A percentile compares a stretch with the other conserved stretches of the same genome.
These are phyloP conservation scores for Yueomyces sp. DNA, from an alignment of 1,139 yeast genomes.

Conservation along the genomic window DNA sequence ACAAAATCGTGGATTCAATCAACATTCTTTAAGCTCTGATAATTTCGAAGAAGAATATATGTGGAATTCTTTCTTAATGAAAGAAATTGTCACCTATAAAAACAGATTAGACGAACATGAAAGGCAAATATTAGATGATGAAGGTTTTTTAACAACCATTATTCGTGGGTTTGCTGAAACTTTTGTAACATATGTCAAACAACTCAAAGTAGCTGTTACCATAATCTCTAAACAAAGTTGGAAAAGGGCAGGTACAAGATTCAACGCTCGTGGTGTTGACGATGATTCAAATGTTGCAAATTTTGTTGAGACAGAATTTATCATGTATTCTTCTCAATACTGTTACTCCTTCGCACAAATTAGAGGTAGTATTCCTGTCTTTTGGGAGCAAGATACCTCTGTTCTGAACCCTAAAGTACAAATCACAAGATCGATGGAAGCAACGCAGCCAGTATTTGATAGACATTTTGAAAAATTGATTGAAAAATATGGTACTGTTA, in stretches of 20 bases:
- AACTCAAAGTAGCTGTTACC: conserved; percentile 49
- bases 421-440: conserved; percentile 78
- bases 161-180: conserved; percentile 94
- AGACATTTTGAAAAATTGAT: conserved; percentile 62
- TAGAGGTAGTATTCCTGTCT: conserved; percentile 90
- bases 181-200: conserved; percentile 37
- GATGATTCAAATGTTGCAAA: conserved; percentile 94
- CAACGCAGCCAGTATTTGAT: conserved; percentile 83
- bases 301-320: conserved; percentile 88
- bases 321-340: conserved; percentile 44
- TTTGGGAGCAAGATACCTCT: conserved; percentile 96
- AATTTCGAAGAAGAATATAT: conserved; percentile 71
- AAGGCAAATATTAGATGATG: conserved; percentile 50
- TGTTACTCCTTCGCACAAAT: conserved; percentile 73
- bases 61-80: conserved; percentile 94
- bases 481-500: conserved; percentile 73
- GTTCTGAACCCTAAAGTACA: conserved; percentile 74
- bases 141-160: conserved; percentile 76
- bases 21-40: conserved; percentile 35
- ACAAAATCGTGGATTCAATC: conserved; percentile 54
- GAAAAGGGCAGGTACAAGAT: conserved; percentile 93
- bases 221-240: conserved; percentile 88
- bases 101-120: conserved; percentile 51
- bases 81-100: conserved; percentile 65
- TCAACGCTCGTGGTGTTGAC: conserved; percentile 87